Evolutionary conservation across 2,329 filamentous ascomycete genomes (phyloP), one percentile per base, ranked within the genome.

Genomic region (Aspergillus aculeatinus): DNA sequence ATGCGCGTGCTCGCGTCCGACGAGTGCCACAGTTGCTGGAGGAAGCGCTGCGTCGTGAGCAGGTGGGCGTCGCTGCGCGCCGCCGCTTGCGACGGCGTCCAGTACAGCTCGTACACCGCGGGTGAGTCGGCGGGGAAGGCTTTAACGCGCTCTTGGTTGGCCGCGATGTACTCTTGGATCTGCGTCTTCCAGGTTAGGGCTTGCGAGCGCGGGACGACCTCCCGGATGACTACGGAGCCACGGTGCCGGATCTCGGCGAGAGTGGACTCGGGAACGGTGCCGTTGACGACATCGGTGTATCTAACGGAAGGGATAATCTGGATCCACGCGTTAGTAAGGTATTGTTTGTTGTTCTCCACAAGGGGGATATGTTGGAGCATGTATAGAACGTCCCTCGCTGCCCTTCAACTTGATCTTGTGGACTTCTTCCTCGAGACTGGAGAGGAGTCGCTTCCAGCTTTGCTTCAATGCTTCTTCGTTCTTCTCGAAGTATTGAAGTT

Each of bases 101-200:
- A 92, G 75, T 92, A 92, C 1, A 92, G 78, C 71, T 92, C 89
- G 68, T 85, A 91, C 5, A 92, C 89, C 49, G 89, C 86, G 0
- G 88, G 89, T 48, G 87, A 81, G 50, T 88, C 77, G 0, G 82
- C 74, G 0, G 89, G 90, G 63, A 90, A 92, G 2, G 86, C 89
- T 58, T 83, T 79, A 23, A 79, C 73, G 14, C 67, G 68, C 48
- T 74, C 66, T 50, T 70, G 83, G 68, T 92, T 92, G 56, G 81
- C 81, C 12, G 75, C 76, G 6, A 90, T 83, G 65, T 92, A 92
- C 7, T 85, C 83, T 63, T 87, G 83, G 5, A 89, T 77, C 60
- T 87, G 82, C 9, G 79, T 78, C 74, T 92, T 92, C 67, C 86
- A 89, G 1, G 77, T 79, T 51, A 88, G 76, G 0, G 89, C 89